Percentiles rank a stretch among this genome's conserved stretches.
Evolutionary conservation across 2,329 filamentous ascomycete species (phyloP).

Genomic region (Sarocladium oryzae): DNA sequence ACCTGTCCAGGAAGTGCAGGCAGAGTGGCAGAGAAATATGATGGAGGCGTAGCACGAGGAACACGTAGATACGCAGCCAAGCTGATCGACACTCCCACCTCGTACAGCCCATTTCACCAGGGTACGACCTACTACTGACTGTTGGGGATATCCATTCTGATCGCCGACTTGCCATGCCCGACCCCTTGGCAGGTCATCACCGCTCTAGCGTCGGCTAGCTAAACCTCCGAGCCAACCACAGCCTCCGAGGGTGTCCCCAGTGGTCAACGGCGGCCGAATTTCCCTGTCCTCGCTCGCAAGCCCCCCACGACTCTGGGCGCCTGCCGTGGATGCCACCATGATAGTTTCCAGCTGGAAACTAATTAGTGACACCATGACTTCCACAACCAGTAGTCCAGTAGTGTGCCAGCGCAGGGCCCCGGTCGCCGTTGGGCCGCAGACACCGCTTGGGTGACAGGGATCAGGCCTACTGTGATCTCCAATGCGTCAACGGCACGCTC

Average conservation of each 20-base stretch:
- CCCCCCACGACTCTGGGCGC: slow-evolving; percentile 6
- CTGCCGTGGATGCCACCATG: neutral
- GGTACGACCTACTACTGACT: too few species aligned
- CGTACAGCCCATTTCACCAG: too few species aligned
- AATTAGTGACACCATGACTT: slow-evolving; percentile 7
- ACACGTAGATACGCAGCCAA: too few species aligned
- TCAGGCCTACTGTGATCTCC: neutral
- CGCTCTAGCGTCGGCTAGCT: slow-evolving; percentile 6
- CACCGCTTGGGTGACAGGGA: neutral
- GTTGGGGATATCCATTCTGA: too few species aligned
- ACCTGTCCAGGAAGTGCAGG: too few species aligned
- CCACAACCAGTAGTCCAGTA: slow-evolving; percentile 5
- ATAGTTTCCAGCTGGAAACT: neutral
- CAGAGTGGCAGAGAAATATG: too few species aligned
- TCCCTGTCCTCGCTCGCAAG: neutral
- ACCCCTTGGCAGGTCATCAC: slow-evolving; percentile 6
- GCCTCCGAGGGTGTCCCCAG: neutral
- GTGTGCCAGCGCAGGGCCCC: neutral
- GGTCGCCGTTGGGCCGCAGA: slow-evolving; percentile 2
- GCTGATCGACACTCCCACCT: too few species aligned
- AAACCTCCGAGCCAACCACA: slow-evolving; percentile 2
- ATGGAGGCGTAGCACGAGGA: too few species aligned
- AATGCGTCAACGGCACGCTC: neutral
- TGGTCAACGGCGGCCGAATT: slow-evolving; percentile 4
- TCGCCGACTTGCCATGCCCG: slow-evolving; percentile 7